Evolutionary conservation across 208 protist species (phyloP).

Genomic region (Trypanosoma platydactyli): DNA sequence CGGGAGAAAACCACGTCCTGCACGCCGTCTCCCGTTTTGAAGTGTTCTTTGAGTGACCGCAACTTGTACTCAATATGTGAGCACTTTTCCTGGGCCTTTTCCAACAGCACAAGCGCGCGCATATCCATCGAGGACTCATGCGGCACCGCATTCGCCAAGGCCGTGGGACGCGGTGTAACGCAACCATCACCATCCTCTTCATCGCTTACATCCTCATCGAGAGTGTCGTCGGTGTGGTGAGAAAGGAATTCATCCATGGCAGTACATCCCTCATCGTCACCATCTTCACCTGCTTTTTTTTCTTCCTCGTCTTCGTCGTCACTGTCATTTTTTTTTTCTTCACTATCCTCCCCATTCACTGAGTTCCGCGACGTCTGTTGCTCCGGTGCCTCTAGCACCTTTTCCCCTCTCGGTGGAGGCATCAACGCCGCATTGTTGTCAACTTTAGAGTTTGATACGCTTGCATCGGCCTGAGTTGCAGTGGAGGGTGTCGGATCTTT

Average conservation of each 20-base stretch:
- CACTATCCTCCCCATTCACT: neutral
- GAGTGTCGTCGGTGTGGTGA: slow-evolving; percentile 2
- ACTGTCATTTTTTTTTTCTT: neutral
- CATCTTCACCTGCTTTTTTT: neutral
- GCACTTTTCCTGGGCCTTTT: slow-evolving; percentile 34
- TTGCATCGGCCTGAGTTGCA: neutral
- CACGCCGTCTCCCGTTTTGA: slow-evolving; percentile 39
- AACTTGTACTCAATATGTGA: slow-evolving; percentile 49
- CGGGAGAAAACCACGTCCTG: slow-evolving; percentile 57
- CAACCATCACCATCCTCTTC: slow-evolving; percentile 13
- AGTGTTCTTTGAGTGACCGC: slow-evolving; percentile 33
- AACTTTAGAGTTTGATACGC: neutral
- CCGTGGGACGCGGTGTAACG: neutral
- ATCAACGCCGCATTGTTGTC: too few relatives aligned
- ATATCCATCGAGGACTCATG: neutral
- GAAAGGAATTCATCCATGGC: neutral
- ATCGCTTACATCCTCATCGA: slow-evolving; percentile 16
- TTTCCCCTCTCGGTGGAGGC: too few relatives aligned
- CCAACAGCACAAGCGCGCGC: slow-evolving; percentile 24
- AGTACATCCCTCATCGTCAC: neutral
- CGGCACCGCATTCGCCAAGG: slow-evolving; percentile 8
- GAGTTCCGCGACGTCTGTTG: too few relatives aligned
- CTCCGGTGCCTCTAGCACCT: too few relatives aligned
- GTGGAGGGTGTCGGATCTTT: neutral
- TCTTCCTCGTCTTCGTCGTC: too few relatives aligned